Evolutionary conservation across 2,329 filamentous ascomycete genomes (phyloP).

Genomic region (Didymella lethalis): DNA sequence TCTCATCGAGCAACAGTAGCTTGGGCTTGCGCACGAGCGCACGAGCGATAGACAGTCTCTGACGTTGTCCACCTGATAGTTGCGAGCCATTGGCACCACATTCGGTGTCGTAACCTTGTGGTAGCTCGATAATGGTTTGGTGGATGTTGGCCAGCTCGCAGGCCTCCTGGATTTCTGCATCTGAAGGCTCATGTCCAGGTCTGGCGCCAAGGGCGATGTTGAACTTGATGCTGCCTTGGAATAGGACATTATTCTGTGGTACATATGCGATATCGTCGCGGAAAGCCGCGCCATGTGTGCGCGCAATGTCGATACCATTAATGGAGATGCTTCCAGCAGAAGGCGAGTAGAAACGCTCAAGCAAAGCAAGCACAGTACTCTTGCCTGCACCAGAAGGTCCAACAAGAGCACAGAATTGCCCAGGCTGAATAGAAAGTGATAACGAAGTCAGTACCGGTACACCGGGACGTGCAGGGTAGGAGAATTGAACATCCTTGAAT

Average conservation of each 20-base stretch:
- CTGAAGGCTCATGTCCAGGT: constrained; percentile 63
- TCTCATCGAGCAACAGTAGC: constrained; percentile 54
- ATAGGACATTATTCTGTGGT: constrained; percentile 58
- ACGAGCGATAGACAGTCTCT: constrained; percentile 54
- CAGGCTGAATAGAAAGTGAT: constrained; percentile 64
- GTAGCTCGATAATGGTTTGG: constrained; percentile 69
- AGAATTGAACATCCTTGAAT: constrained; percentile 68
- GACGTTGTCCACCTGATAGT: constrained; percentile 55
- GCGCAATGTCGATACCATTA: constrained; percentile 59
- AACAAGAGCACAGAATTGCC: constrained; percentile 70
- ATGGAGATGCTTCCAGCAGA: constrained; percentile 61
- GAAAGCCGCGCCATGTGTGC: constrained; percentile 50
- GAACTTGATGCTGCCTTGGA: constrained; percentile 58
- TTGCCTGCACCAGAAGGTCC: constrained; percentile 73
- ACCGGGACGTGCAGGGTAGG: constrained; percentile 70
- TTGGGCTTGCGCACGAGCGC: constrained; percentile 54
- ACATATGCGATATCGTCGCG: constrained; percentile 57
- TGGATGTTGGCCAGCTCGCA: constrained; percentile 75
- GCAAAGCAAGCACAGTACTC: constrained; percentile 66
- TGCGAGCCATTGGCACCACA: constrained; percentile 53
- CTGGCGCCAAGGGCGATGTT: constrained; percentile 58
- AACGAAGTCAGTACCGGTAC: constrained; percentile 65
- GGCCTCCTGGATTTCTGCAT: constrained; percentile 70
- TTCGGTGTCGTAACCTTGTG: constrained; percentile 70
- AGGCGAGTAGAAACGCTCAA: constrained; percentile 64